Evolutionary conservation across 2,329 filamentous ascomycete species (phyloP).

Genomic region (Alternaria hordeiaustralica): DNA sequence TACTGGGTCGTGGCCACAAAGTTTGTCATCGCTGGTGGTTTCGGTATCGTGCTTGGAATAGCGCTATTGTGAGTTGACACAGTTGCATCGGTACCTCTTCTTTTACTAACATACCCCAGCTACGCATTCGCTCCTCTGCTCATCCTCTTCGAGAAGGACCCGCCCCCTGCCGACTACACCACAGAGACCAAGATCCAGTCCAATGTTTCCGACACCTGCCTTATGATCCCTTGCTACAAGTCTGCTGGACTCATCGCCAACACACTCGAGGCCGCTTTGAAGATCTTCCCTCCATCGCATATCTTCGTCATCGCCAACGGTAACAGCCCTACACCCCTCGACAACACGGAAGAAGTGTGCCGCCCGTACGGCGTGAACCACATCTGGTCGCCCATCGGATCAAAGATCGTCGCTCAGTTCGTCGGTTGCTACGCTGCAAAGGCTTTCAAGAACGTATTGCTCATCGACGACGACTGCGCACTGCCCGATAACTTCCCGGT

Average conservation of each 20-base stretch:
- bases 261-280: slow-evolving; percentile 20
- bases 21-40: slow-evolving; percentile 51
- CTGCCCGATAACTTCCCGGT: slow-evolving; percentile 22
- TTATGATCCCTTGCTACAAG: slow-evolving; percentile 23
- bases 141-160: slow-evolving; percentile 43
- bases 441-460: slow-evolving; percentile 21
- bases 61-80: slow-evolving; percentile 30
- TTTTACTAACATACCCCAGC: neutral
- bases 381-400: slow-evolving; percentile 21
- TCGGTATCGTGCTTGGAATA: slow-evolving; percentile 47
- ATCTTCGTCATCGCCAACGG: slow-evolving; percentile 26
- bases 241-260: slow-evolving; percentile 17
- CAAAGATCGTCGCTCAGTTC: slow-evolving; percentile 23
- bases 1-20: slow-evolving; percentile 34
- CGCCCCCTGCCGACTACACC: slow-evolving; percentile 24
- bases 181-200: slow-evolving; percentile 33
- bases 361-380: slow-evolving; percentile 21
- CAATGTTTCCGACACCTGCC: slow-evolving; percentile 35
- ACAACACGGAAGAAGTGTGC: slow-evolving; percentile 25
- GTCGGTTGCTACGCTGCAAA: slow-evolving; percentile 21
- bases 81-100: slow-evolving; percentile 40
- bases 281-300: slow-evolving; percentile 21
- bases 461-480: slow-evolving; percentile 23
- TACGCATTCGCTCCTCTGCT: slow-evolving; percentile 41
- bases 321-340: slow-evolving; percentile 19